These are phyloP conservation scores for Helotiales sp. DNA, from an alignment of 2,329 filamentous ascomycete species.

Conservation along the genomic window DNA sequence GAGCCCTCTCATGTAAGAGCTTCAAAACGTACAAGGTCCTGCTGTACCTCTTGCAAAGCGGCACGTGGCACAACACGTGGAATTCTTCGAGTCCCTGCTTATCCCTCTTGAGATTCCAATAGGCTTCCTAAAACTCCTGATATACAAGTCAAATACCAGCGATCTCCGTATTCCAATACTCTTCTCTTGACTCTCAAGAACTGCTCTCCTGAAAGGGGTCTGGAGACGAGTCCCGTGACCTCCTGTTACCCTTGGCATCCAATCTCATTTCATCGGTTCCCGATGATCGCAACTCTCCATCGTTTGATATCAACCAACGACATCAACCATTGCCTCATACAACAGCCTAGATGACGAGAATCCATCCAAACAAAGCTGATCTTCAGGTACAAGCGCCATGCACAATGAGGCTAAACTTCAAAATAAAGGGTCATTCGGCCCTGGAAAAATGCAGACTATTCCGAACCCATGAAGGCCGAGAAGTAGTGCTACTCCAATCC, in stretches of 20 bases:
- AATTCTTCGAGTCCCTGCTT: neutral
- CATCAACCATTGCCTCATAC: constrained; percentile 6
- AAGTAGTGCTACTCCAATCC: neutral
- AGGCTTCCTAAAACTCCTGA: neutral
- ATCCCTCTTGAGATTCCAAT: neutral
- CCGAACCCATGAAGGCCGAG: neutral
- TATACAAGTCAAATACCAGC: neutral
- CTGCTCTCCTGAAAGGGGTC: neutral
- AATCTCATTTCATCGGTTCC: neutral
- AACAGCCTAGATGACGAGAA: neutral
- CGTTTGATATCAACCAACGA: neutral
- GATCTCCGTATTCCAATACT: too few species aligned
- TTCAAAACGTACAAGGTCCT: too few species aligned
- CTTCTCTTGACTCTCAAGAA: neutral
- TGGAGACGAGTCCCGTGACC: neutral
- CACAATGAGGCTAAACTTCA: constrained; percentile 5
- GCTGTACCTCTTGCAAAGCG: too few species aligned
- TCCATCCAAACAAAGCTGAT: constrained; percentile 7
- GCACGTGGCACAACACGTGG: too few species aligned
- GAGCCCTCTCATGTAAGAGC: too few species aligned
- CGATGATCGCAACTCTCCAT: constrained; percentile 8
- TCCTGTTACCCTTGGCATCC: neutral
- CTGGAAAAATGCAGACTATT: constrained; percentile 4
- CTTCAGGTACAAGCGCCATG: constrained; percentile 4
- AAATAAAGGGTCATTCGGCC: constrained; percentile 7